phyloP scores from a whole-genome alignment of 805 yeast genomes.

The Yarrowia hollandica region DNA sequence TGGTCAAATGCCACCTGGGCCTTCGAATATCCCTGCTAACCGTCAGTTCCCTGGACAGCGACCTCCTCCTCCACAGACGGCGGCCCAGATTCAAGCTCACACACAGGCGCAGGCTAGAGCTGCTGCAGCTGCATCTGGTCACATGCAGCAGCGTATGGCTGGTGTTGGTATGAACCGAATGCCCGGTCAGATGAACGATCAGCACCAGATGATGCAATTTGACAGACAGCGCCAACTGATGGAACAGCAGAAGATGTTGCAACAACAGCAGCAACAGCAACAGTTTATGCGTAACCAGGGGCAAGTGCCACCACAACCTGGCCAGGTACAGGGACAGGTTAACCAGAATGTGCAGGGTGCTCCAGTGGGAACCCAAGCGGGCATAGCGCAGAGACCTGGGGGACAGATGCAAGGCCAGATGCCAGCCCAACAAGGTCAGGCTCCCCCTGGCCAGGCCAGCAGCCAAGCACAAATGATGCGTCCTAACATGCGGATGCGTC shows the following conservation, averaged over 20 bases:
- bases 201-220: slow-evolving; percentile 36
- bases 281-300: slow-evolving; percentile 15
- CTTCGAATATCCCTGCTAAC: slow-evolving; percentile 20
- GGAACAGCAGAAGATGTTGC: slow-evolving; percentile 40
- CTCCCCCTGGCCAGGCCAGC: background rate
- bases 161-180: slow-evolving; percentile 36
- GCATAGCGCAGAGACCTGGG: background rate
- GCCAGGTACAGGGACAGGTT: slow-evolving; percentile 23
- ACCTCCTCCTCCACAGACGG: slow-evolving; percentile 25
- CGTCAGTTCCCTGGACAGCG: slow-evolving; percentile 24
- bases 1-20: slow-evolving; percentile 6
- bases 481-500: slow-evolving; percentile 20
- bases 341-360: background rate
- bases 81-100: slow-evolving; percentile 35
- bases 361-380: slow-evolving; percentile 4
- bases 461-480: slow-evolving; percentile 25
- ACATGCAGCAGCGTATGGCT: slow-evolving; percentile 30
- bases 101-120: slow-evolving; percentile 27
- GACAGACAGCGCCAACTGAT: slow-evolving; percentile 39
- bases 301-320: slow-evolving; percentile 15
- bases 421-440: slow-evolving; percentile 3
- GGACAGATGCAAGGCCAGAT: slow-evolving; percentile 18
- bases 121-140: slow-evolving; percentile 25
- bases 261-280: slow-evolving; percentile 32
- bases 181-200: slow-evolving; percentile 34